Conservation (phyloP, 1,284 basidiomycete species). For the Butyriboletus regius region DNA sequence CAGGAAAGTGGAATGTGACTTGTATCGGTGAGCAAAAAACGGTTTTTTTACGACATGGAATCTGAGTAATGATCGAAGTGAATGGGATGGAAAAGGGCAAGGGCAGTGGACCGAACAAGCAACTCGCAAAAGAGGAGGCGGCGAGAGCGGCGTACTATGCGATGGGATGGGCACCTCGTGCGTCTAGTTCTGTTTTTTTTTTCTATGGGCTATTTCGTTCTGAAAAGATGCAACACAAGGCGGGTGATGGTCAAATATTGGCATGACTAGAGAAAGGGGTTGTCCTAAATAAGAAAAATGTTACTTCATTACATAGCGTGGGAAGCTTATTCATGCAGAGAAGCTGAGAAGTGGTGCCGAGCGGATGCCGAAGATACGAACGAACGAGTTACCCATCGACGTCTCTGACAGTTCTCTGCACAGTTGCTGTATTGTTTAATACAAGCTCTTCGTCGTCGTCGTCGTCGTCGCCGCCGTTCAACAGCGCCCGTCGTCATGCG, state of each 20-base stretch:
- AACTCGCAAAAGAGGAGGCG: conserved; percentile 67
- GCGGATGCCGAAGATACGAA: conserved; percentile 27
- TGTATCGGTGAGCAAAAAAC: conserved; percentile 48
- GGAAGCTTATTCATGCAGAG: conserved; percentile 26
- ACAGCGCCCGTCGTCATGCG: conserved; percentile 19
- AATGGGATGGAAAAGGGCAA: conserved; percentile 60
- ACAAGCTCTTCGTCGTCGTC: not conserved
- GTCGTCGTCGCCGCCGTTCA: not conserved
- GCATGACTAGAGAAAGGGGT: conserved; percentile 2
- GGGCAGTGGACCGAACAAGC: conserved; percentile 57
- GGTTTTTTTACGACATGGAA: not conserved
- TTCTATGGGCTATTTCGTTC: not conserved
- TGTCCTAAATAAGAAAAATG: conserved; percentile 23
- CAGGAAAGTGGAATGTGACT: conserved; percentile 55
- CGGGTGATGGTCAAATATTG: conserved; percentile 13
- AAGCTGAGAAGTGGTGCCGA: conserved; percentile 17
- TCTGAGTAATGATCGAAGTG: conserved; percentile 39
- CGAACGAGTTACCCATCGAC: conserved; percentile 17
- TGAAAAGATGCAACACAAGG: conserved; percentile 15
- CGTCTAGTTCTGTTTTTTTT: conserved; percentile 10
- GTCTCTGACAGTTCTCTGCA: conserved; percentile 18
- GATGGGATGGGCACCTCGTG: conserved; percentile 59
- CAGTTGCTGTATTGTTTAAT: not conserved
- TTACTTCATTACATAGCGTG: conserved; percentile 12
- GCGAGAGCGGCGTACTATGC: conserved; percentile 59